Evolutionary conservation across 2,329 filamentous ascomycete genomes (phyloP), one percentile per base, ranked within the genome.

Genomic region (Paramyrothecium roridum): DNA sequence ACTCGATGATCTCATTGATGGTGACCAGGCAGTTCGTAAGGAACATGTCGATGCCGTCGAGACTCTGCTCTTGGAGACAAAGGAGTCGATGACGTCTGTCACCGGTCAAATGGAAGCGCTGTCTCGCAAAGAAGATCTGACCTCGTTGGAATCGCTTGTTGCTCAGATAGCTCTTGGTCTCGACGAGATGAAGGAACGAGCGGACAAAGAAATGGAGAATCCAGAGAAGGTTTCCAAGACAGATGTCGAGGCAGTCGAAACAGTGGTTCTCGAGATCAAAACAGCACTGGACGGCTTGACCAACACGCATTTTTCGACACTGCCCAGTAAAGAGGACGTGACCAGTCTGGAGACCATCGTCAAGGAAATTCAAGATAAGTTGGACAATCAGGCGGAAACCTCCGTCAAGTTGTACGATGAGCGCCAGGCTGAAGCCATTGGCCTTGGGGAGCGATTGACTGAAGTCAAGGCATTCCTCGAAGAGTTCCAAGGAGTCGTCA

Each of bases 201-300:
- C 78, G n/a, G 74, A 80, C 37, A 82, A 80, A 63, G 76, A 79
- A 12, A 68, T 76, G 11, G 81, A 86, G 19, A 78, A 80, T 43
- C 79, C 80, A 0, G 86, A 89, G 40, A 86, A 83, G 62, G 81
- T 93, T 22, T 89, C 86, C 51, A 96, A 96, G 74, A 84, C 86
- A 0, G 91, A 97, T 62, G 78, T 96, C 3, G 90, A 95, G 59
- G 84, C 90, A 2, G 83, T 98, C 8, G 90, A 91, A 60, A 81
- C 90, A 1, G 81, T 93, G 46, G 90, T 92, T 33, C 83, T 90
- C n/a, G 92, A 96, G 59, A 87, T 96, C 71, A 96, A 96, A 73
- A 79, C 82, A 4, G 84, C 88, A 26, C 78, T 97, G 10, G 88
- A 92, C 48, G 85, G 89, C 54, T 82, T 95, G 65, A 80, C 85